Evolutionary conservation across 1,284 basidiomycete species (phyloP).

Genomic region (Trichosporon sp.): DNA sequence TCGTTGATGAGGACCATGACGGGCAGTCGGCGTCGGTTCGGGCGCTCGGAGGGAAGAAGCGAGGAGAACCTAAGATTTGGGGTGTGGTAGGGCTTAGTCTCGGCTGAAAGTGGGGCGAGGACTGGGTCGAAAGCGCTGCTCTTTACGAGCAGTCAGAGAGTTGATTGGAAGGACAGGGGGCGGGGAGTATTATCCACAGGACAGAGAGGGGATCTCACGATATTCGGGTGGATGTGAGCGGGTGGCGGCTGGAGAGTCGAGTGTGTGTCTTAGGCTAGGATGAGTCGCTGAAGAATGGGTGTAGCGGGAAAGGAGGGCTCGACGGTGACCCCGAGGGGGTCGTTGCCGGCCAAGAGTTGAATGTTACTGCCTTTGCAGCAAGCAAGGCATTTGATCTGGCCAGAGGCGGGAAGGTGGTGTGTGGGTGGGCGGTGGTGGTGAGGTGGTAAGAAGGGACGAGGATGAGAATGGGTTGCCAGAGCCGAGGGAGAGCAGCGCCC

Average conservation of each 20-base stretch:
- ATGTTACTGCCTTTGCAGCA: slow-evolving; percentile 29
- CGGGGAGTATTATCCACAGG: neutral
- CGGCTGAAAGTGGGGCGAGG: neutral
- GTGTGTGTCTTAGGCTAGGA: neutral
- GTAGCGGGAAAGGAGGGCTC: slow-evolving; percentile 25
- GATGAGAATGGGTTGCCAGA: neutral
- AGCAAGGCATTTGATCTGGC: slow-evolving; percentile 27
- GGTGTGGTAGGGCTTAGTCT: neutral
- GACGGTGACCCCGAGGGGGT: slow-evolving; percentile 34
- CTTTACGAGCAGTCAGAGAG: neutral
- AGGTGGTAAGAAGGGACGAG: neutral
- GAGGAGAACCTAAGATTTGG: neutral
- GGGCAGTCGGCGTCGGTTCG: slow-evolving; percentile 5
- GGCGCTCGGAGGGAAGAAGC: neutral
- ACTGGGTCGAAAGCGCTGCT: neutral
- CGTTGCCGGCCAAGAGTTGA: slow-evolving; percentile 32
- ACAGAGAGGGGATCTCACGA: neutral
- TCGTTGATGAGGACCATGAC: slow-evolving; percentile 70
- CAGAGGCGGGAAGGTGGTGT: slow-evolving; percentile 19
- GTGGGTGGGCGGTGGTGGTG: slow-evolving; percentile 6
- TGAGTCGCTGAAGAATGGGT: neutral
- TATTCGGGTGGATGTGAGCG: neutral
- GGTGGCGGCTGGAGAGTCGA: neutral
- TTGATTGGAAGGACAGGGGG: neutral
- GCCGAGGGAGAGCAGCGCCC: slow-evolving; percentile 9